Evolutionary conservation across 202 grass and related monocot species (phyloP), one percentile per base, ranked within the genome.

Genomic region (Carex arenaria): DNA sequence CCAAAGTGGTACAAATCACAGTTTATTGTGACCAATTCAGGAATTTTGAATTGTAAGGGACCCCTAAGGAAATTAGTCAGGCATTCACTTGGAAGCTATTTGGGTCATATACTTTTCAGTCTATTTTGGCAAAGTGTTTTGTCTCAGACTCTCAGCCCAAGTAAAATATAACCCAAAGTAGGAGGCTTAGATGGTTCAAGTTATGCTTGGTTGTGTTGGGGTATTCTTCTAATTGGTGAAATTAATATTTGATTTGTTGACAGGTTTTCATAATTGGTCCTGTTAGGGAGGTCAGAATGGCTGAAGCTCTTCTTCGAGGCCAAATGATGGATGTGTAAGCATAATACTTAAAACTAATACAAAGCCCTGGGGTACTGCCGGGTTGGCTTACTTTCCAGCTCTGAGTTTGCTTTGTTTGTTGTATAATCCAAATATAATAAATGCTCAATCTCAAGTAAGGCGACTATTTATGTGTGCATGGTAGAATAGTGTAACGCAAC

Each of bases 231-330:
- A 4, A 78, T 64, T 72, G 3, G 40, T 64, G 61, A 76, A 45
- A 69, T 61, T 36, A 63, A 69, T 10, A 8, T 80, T 56, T 77
- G 56, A 85, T n/a, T 52, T 79, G 49, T 84, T 56, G 17, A 82
- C 82, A 99, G 96, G 96, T 95, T 32, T 99, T 99, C 86, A 90
- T 99, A 88, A 99, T 99, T 88, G 96, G 96, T 56, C 89, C 86
- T 67, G 91, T 85, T 80, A 90, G 81, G 81, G 86, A 99, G 84
- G 91, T 95, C 20, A 92, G 93, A 65, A 98, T 95, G 60, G 93
- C 96, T 2, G 96, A 95, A 81, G 96, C 96, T 68, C 89, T 99
- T 45, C 70, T 99, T 80, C 79, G 96, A 83, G 96, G 96, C 67
- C 79, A 82, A 68, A 86, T 95, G 81, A 67, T 98, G 76, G 86